Evolutionary conservation across 1,284 basidiomycete genomes (phyloP).

Genomic region (Puccinia triticina): DNA sequence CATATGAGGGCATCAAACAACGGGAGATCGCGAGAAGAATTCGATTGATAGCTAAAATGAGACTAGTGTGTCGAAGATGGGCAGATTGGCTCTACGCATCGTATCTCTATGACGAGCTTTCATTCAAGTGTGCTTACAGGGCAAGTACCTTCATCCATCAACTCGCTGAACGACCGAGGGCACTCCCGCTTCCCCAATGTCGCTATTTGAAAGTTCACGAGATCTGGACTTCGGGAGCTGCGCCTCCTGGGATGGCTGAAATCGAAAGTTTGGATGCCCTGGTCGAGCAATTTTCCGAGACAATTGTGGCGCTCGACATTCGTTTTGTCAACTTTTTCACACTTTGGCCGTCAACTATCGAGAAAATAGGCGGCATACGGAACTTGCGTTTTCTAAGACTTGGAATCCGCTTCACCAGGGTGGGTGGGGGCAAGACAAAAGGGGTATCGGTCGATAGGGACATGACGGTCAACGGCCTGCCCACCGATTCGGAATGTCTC

Average conservation of each 20-base stretch:
- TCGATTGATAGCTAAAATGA: not conserved
- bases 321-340: conserved; percentile 8
- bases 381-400: not conserved
- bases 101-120: not conserved
- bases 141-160: not conserved
- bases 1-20: too few relatives aligned
- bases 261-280: not conserved
- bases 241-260: not conserved
- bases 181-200: not conserved
- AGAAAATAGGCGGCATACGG: not conserved
- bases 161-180: not conserved
- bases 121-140: not conserved
- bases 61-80: conserved; percentile 14
- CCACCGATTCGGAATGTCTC: not conserved
- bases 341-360: not conserved
- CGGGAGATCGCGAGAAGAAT: too few relatives aligned
- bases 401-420: not conserved
- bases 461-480: not conserved
- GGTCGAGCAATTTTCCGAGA: not conserved
- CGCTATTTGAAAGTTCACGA: not conserved
- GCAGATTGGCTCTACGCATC: not conserved
- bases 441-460: too few relatives aligned
- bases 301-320: conserved; percentile 7
- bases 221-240: not conserved
- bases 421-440: too few relatives aligned